Evolutionary conservation across 805 yeast species (phyloP).

Genomic region (Yarrowia sp.): DNA sequence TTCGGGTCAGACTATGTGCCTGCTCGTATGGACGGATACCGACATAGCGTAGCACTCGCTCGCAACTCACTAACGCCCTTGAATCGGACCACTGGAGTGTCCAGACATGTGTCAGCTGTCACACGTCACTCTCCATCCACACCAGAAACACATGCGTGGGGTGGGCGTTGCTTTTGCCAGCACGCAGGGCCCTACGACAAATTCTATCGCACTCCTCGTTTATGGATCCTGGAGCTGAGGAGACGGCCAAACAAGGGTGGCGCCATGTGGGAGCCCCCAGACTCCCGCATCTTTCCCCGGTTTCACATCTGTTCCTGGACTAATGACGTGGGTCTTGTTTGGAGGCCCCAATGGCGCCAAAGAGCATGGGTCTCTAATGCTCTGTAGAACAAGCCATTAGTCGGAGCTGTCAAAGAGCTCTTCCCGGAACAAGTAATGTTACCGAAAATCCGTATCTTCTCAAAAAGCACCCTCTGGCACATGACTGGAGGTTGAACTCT

Average conservation of each 20-base stretch:
- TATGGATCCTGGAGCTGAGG: background rate
- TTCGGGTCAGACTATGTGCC: no score
- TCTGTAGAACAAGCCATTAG: background rate
- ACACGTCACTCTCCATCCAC: background rate
- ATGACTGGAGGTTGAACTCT: background rate
- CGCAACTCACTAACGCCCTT: no score
- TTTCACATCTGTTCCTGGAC: constrained; percentile 3
- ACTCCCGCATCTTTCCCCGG: no score
- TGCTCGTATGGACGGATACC: no score
- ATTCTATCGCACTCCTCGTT: background rate
- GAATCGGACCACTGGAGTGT: no score
- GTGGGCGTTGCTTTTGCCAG: constrained; percentile 25
- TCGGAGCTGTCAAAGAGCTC: constrained; percentile 4
- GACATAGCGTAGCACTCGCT: no score
- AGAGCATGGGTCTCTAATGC: constrained; percentile 12
- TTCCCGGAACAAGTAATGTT: constrained; percentile 1
- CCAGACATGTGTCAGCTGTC: background rate
- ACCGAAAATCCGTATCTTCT: background rate
- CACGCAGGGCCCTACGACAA: constrained; percentile 20
- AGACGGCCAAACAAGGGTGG: no score
- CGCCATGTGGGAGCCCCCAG: no score
- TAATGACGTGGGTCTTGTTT: background rate
- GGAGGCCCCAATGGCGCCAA: constrained; percentile 1
- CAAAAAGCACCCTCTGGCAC: background rate
- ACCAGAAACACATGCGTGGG: constrained; percentile 19